These are phyloP conservation scores for Salix viminalis DNA, from an alignment of 345 rosid genomes.

Conservation along the genomic window DNA sequence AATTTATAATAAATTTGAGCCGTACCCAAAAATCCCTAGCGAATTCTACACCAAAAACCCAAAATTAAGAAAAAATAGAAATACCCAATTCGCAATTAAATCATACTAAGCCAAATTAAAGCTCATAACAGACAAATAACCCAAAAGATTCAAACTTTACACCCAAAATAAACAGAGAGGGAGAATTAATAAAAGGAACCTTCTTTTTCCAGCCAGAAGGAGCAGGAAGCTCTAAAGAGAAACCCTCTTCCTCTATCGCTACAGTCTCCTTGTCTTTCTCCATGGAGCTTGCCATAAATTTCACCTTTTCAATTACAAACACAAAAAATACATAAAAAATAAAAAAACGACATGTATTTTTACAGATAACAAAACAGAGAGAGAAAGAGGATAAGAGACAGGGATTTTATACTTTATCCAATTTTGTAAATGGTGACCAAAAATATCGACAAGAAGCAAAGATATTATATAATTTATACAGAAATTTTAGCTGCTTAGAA, in stretches of 20 bases:
- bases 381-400: background rate
- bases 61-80: background rate
- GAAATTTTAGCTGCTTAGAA: background rate
- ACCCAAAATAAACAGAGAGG: background rate
- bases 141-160: background rate
- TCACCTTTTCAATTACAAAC: conserved; percentile 1
- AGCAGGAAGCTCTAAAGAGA: conserved; percentile 47
- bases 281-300: conserved; percentile 28
- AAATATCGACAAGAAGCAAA: background rate
- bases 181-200: conserved; percentile 15
- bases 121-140: background rate
- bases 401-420: background rate
- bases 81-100: background rate
- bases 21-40: background rate
- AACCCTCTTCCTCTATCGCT: conserved; percentile 31
- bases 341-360: background rate
- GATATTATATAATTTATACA: background rate
- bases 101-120: background rate
- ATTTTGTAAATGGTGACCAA: background rate
- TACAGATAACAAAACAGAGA: background rate
- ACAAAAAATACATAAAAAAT: background rate
- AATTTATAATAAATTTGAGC: background rate
- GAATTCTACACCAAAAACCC: background rate
- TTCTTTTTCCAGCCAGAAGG: conserved; percentile 46
- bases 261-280: conserved; percentile 13